Evolutionary conservation across 2,329 filamentous ascomycete genomes (phyloP).

Genomic region (Pseudocercospora fijiensis): DNA sequence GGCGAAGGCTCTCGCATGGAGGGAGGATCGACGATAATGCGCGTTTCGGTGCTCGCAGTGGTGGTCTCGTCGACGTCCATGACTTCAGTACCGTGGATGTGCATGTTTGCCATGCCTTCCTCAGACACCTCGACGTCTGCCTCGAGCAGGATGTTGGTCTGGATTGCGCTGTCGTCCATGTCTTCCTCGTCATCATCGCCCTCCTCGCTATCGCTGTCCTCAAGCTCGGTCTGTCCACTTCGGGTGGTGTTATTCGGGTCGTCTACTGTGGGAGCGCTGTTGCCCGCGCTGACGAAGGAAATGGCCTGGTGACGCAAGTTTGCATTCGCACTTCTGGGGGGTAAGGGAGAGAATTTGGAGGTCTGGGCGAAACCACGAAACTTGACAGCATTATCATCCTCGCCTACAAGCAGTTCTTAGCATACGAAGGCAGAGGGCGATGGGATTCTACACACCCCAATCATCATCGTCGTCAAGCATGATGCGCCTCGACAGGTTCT

Average conservation of each 20-base stretch:
- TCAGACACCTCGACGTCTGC: conserved; percentile 35
- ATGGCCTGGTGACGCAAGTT: conserved; percentile 58
- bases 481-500: conserved; percentile 9
- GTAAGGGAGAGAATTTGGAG: conserved; percentile 13
- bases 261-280: conserved; percentile 39
- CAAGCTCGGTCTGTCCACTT: conserved; percentile 29
- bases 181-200: conserved; percentile 28
- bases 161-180: conserved; percentile 28
- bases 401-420: conserved; percentile 20
- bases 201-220: conserved; percentile 22
- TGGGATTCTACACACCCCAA: conserved; percentile 20
- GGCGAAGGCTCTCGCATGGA: conserved; percentile 9
- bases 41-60: conserved; percentile 18
- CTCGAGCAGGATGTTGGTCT: conserved; percentile 35
- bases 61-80: conserved; percentile 20
- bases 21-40: conserved; percentile 18
- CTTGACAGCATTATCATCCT: conserved; percentile 20
- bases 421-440: conserved; percentile 4
- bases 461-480: conserved; percentile 18
- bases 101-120: conserved; percentile 36
- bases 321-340: conserved; percentile 48
- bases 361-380: conserved; percentile 34
- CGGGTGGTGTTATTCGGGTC: conserved; percentile 34
- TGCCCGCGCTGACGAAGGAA: conserved; percentile 61
- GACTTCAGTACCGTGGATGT: conserved; percentile 28